phyloP scores from a whole-genome alignment of 805 yeast genomes.

The Pichia phayaonensis region DNA sequence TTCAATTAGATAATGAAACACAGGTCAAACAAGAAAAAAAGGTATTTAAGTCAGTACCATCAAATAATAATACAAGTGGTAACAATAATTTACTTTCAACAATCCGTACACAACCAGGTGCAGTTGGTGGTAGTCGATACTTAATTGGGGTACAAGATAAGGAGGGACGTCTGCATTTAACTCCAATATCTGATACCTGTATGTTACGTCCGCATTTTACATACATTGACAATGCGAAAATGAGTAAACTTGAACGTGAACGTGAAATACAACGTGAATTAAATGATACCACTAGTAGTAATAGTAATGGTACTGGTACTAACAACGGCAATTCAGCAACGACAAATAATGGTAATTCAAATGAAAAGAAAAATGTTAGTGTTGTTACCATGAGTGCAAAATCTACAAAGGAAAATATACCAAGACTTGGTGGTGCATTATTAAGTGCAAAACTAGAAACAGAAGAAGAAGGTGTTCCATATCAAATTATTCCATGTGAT shows the following conservation, averaged over 20 bases:
- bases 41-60: background rate
- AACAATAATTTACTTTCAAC: background rate
- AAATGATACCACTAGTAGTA: slow-evolving; percentile 26
- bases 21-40: background rate
- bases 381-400: slow-evolving; percentile 76
- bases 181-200: slow-evolving; percentile 57
- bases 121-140: slow-evolving; percentile 24
- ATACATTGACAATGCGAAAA: slow-evolving; percentile 54
- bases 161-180: slow-evolving; percentile 44
- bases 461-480: slow-evolving; percentile 43
- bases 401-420: slow-evolving; percentile 48
- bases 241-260: slow-evolving; percentile 33
- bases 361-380: slow-evolving; percentile 40
- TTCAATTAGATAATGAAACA: background rate
- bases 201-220: slow-evolving; percentile 79
- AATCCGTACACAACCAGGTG: slow-evolving; percentile 15
- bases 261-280: slow-evolving; percentile 31
- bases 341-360: slow-evolving; percentile 42
- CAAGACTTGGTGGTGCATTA: slow-evolving; percentile 62
- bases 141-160: slow-evolving; percentile 31
- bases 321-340: slow-evolving; percentile 28
- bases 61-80: background rate
- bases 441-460: slow-evolving; percentile 54
- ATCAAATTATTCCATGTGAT: slow-evolving; percentile 6
- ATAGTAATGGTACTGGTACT: slow-evolving; percentile 14